A percentile compares a stretch with the other conserved stretches of the same genome.
Evolutionary conservation across 2,329 filamentous ascomycete genomes (phyloP).

Genomic region (Sphaerulina vaccinii): DNA sequence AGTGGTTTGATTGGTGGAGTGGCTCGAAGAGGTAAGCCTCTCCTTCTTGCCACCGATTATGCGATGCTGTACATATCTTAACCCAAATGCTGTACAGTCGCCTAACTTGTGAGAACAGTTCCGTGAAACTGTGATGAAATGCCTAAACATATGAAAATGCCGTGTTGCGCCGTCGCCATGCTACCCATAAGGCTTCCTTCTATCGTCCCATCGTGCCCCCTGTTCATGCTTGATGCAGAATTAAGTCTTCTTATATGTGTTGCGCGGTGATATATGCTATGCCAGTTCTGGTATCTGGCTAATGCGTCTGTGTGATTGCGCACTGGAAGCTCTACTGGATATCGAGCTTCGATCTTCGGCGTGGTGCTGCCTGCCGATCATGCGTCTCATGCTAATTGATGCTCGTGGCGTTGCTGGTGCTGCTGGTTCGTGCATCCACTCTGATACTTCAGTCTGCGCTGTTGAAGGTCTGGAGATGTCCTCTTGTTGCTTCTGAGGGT

Average conservation of each 20-base stretch:
- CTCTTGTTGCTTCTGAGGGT: constrained; percentile 10
- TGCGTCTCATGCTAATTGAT: constrained; percentile 12
- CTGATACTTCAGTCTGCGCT: constrained; percentile 15
- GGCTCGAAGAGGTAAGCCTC: constrained; percentile 2
- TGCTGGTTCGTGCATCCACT: constrained; percentile 16
- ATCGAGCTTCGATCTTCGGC: constrained; percentile 3
- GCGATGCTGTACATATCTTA: too few species aligned
- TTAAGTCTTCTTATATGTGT: too few species aligned
- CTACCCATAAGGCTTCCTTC: neutral
- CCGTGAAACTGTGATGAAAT: neutral
- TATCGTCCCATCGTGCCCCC: neutral
- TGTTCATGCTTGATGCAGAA: neutral
- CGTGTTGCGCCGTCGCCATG: constrained; percentile 6
- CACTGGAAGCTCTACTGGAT: constrained; percentile 10
- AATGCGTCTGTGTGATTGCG: constrained; percentile 12
- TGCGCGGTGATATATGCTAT: too few species aligned
- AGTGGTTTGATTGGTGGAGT: constrained; percentile 20
- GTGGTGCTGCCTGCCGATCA: constrained; percentile 5
- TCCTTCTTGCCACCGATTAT: too few species aligned
- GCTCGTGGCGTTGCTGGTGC: constrained; percentile 12
- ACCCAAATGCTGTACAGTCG: neutral
- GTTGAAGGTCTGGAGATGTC: constrained; percentile 14
- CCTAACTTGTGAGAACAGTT: neutral
- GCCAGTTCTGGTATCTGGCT: constrained; percentile 16
- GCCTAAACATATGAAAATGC: neutral